Evolutionary conservation across 1,284 basidiomycete species (phyloP), one percentile per base, ranked within the genome.

Genomic region (Heliocybe sulcata): DNA sequence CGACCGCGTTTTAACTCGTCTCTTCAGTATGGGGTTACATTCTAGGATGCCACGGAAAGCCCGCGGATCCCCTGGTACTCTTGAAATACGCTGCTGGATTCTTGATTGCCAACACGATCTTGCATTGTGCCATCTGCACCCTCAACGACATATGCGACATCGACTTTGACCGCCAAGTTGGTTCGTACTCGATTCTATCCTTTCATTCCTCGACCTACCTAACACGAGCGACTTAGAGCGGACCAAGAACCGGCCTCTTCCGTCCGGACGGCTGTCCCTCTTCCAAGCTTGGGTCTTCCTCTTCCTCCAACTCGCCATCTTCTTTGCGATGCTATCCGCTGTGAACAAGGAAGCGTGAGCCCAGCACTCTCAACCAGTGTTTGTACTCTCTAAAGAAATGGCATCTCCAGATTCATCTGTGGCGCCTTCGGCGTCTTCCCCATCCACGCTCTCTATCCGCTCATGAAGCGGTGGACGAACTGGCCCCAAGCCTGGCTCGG

Each of bases 401-500:
- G n/a, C 6, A n/a, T 42, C 16, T 3, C 38, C 38, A 20, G 27
- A 4, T 52, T 52, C 27, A 52, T 35, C 38, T 42, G 38, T 16
- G 27, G 16, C 22, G 35, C 16, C n/a, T 45, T 53, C 14, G 19
- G 31, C 35, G 35, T 35, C 8, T 11, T 31, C 27, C 20, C 35
- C 29, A 8, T 53, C 8, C 8, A 29, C 19, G 38, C 16, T n/a
- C 19, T 80, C 45, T 81, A 81, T 63, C 79, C 79, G 3, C 67
- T 80, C 3, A 63, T 80, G 50, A 81, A 81, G 59, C 70, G 78
- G 3, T 63, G 74, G 25, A 81, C 91, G 0, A 80, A 92, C 66
- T 92, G 90, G 82, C 90, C 91, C 8, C 91, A 93, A 67, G 77
- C 87, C 11, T 85, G 87, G 66, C 77, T 92, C 1, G 88, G 79